These are phyloP conservation scores for Erodium texanum DNA, from an alignment of 441 rosid genomes.

Conservation along the genomic window DNA sequence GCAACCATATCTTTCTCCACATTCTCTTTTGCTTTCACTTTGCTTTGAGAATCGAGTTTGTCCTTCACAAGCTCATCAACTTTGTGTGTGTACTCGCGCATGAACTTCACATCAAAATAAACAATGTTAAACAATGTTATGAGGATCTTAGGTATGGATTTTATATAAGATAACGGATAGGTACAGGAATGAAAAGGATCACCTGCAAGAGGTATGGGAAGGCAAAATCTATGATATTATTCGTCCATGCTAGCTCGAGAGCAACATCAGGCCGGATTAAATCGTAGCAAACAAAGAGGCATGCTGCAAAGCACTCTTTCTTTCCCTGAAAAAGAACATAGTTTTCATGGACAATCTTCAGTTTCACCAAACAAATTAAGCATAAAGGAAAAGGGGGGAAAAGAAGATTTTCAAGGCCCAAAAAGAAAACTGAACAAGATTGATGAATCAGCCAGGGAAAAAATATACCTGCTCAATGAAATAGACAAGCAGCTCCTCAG, in stretches of 20 bases:
- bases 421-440: too few relatives aligned
- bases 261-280: constrained; percentile 19
- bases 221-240: constrained; percentile 22
- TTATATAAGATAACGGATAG: too few relatives aligned
- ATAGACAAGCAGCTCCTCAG: constrained; percentile 97
- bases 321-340: constrained; percentile 18
- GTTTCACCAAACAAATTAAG: too few relatives aligned
- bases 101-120: constrained; percentile 38
- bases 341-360: background rate
- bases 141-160: too few relatives aligned
- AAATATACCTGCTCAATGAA: constrained; percentile 70
- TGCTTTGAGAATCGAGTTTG: constrained; percentile 64
- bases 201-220: constrained; percentile 63
- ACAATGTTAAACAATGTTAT: too few relatives aligned
- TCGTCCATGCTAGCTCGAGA: constrained; percentile 23
- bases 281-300: constrained; percentile 26
- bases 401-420: too few relatives aligned
- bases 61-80: constrained; percentile 92
- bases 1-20: constrained; percentile 89
- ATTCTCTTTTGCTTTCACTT: constrained; percentile 73
- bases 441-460: too few relatives aligned
- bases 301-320: constrained; percentile 24
- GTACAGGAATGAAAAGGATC: constrained; percentile 14
- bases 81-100: constrained; percentile 87
- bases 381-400: too few relatives aligned